Percentiles rank a stretch among this genome's conserved stretches.
Evolutionary conservation across 2,329 filamentous ascomycete species (phyloP).

Genomic region (Pseudogymnoascus sp.): DNA sequence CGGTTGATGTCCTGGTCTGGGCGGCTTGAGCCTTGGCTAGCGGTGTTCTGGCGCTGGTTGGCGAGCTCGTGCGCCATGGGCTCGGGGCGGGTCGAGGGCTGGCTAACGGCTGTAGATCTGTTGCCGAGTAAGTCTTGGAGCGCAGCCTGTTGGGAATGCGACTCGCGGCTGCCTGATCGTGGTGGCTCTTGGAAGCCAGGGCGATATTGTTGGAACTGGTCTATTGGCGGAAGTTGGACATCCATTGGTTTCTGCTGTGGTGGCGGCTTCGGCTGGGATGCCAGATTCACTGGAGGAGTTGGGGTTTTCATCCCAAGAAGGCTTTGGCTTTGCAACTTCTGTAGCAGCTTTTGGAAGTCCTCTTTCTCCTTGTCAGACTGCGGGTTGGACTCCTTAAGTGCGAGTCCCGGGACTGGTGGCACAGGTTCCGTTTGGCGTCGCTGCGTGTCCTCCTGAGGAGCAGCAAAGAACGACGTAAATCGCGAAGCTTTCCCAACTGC

Average conservation of each 20-base stretch:
- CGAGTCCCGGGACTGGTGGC: slow-evolving; percentile 31
- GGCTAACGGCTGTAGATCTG: slow-evolving; percentile 29
- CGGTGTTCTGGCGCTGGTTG: slow-evolving; percentile 47
- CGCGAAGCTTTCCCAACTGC: slow-evolving; percentile 60
- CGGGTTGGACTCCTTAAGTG: slow-evolving; percentile 20
- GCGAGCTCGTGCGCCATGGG: slow-evolving; percentile 54
- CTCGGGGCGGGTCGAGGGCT: slow-evolving; percentile 41
- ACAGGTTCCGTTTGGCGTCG: slow-evolving; percentile 42
- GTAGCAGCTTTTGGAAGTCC: slow-evolving; percentile 73
- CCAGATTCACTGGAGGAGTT: slow-evolving; percentile 34
- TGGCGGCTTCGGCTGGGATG: slow-evolving; percentile 23
- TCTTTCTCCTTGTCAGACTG: slow-evolving; percentile 59
- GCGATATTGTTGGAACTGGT: slow-evolving; percentile 33
- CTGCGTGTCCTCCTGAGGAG: slow-evolving; percentile 42
- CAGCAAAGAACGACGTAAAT: slow-evolving; percentile 74
- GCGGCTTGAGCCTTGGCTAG: slow-evolving; percentile 41
- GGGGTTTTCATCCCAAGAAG: slow-evolving; percentile 29
- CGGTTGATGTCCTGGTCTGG: slow-evolving; percentile 44
- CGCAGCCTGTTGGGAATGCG: slow-evolving; percentile 29
- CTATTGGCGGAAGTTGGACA: slow-evolving; percentile 31
- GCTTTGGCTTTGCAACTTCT: slow-evolving; percentile 61
- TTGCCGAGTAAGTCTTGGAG: slow-evolving; percentile 45
- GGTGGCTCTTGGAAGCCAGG: slow-evolving; percentile 24
- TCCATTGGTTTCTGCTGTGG: slow-evolving; percentile 37
- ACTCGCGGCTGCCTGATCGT: slow-evolving; percentile 16